Conservation (phyloP, 2,329 filamentous ascomycete species). For the Aspergillus spinulosporus region DNA sequence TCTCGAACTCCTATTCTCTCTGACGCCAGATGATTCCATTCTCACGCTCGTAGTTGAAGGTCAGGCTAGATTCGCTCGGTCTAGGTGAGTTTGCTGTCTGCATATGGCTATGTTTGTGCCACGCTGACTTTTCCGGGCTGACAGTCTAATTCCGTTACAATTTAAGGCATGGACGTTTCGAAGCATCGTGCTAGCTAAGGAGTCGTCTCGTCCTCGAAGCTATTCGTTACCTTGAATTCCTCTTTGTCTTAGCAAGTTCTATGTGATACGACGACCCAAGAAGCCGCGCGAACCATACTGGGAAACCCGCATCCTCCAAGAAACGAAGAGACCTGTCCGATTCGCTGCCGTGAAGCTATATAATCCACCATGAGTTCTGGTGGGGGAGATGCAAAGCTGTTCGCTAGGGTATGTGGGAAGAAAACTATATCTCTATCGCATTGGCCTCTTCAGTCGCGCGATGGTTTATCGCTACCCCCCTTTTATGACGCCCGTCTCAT, state of each 20-base stretch:
- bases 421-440: slow-evolving; percentile 23
- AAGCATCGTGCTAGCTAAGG: slow-evolving; percentile 26
- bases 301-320: slow-evolving; percentile 4
- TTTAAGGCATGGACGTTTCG: slow-evolving; percentile 25
- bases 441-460: slow-evolving; percentile 10
- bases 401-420: slow-evolving; percentile 76
- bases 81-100: slow-evolving; percentile 3
- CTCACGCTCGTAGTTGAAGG: slow-evolving; percentile 7
- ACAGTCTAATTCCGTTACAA: slow-evolving; percentile 5
- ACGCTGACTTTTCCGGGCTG: slow-evolving; percentile 14
- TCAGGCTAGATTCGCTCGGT: neutral
- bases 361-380: slow-evolving; percentile 58
- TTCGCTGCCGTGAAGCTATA: slow-evolving; percentile 12
- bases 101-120: slow-evolving; percentile 5
- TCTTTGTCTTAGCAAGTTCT: slow-evolving; percentile 8
- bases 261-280: slow-evolving; percentile 22
- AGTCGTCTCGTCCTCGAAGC: slow-evolving; percentile 14
- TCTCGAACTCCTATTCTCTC: slow-evolving; percentile 12
- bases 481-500: neutral
- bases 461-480: slow-evolving; percentile 17
- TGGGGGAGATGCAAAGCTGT: slow-evolving; percentile 98
- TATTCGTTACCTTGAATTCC: slow-evolving; percentile 8
- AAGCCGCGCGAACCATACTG: slow-evolving; percentile 3
- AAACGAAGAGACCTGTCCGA: slow-evolving; percentile 8
- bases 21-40: slow-evolving; percentile 2